Evolutionary conservation across 2,329 filamentous ascomycete genomes (phyloP), one percentile per base, ranked within the genome.

Genomic region (Epichloe brachyelytri): DNA sequence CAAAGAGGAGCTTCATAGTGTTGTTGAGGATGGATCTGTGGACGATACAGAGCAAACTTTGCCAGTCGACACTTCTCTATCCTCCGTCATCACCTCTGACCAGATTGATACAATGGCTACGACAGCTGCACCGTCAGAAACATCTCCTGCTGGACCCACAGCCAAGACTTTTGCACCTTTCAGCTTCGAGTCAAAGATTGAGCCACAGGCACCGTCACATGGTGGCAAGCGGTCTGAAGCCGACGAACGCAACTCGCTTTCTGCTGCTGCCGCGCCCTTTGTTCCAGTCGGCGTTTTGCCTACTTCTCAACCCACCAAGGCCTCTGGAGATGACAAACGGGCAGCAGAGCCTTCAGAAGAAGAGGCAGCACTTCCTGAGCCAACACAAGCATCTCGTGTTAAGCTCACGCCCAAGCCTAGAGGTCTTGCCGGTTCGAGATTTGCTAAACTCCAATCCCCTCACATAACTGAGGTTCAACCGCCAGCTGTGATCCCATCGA

Each of bases 241-340:
- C 71, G 50, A 63, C 70, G 61, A 63, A 63, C 46, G 72, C 57
- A 76, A 75, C 57, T 80, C 80, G 4, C 50, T 62, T 11, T 90
- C 86, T 37, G 83, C 85, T 4, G 75, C 80, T 15, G 85, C 86
- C 0, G 80, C 79, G 59, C 76, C 85, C 0, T 94, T 93, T 62
- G 76, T 72, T 4, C 76, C 77, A 14, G 68, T 71, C 17, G 66
- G 61, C 34, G 55, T 62, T 57, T 53, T 65, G 53, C 58, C 60
- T 38, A 52, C 62, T 30, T 59, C 60, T 1, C 48, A 52, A 10
- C 26, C 26, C 3, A 20, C 56, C 4, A 49, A 54, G 11, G 56
- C 20, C 12, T 43, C 10, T 11, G 19, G 39, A 36, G 46, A 45
- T n/a, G 45, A 46, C 19, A 43, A 37, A 22, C 14, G 40, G 34